Evolutionary conservation across 805 yeast genomes (phyloP).

Genomic region (Candida awuae): DNA sequence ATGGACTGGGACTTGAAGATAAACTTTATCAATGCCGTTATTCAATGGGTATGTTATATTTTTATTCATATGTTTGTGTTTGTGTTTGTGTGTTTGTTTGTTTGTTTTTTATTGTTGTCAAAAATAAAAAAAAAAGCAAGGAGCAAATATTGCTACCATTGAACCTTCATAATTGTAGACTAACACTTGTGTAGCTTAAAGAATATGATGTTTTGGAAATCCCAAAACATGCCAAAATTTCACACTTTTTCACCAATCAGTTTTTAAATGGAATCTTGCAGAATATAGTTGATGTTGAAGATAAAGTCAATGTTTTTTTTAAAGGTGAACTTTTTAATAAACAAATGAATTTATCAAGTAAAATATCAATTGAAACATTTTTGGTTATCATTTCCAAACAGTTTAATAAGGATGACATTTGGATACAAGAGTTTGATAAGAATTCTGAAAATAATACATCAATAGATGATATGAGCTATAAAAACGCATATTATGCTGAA

Average conservation of each 20-base stretch:
- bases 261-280: conserved; percentile 15
- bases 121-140: no score
- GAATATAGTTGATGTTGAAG: conserved; percentile 16
- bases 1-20: not conserved
- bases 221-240: conserved; percentile 2
- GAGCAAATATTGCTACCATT: no score
- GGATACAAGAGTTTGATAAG: not conserved
- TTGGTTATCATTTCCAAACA: conserved; percentile 2
- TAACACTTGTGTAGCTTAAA: conserved; percentile 3
- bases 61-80: not conserved
- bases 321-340: not conserved
- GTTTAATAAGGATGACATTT: conserved; percentile 3
- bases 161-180: not conserved
- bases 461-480: not conserved
- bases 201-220: conserved; percentile 7
- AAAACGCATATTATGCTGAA: not conserved
- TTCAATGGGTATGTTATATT: not conserved
- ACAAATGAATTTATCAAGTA: not conserved
- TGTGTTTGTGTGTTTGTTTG: no score
- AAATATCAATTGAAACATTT: conserved; percentile 3
- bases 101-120: no score
- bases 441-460: not conserved
- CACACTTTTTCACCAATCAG: conserved; percentile 11
- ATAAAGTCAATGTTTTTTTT: conserved; percentile 9
- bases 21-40: not conserved